A percentile compares a stretch with the other conserved stretches of the same genome.
Conservation (phyloP, 257 asterid species). For the Capsicum pubescens region DNA sequence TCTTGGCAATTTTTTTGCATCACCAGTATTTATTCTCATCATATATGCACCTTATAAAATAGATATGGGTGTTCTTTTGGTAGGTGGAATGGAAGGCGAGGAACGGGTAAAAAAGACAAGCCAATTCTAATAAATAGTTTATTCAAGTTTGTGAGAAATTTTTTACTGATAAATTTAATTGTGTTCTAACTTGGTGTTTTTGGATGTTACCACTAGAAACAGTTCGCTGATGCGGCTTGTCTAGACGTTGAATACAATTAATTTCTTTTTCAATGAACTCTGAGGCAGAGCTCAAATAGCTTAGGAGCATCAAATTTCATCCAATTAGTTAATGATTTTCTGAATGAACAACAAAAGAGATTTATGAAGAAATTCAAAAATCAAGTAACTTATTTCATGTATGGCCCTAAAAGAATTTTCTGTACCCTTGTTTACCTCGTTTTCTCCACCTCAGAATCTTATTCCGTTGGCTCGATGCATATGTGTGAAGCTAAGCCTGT, state of each 20-base stretch:
- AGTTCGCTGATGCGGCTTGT: not conserved
- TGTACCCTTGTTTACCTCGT: not conserved
- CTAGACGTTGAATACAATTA: not conserved
- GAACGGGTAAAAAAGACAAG: not conserved
- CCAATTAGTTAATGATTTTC: not conserved
- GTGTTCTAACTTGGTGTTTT: not conserved
- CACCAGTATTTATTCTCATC: not conserved
- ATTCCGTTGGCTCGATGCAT: not conserved
- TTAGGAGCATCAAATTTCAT: not conserved
- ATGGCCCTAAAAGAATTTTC: not conserved
- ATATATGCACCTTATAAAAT: not conserved
- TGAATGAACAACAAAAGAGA: not conserved
- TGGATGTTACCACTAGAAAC: not conserved
- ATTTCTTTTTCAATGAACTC: not conserved
- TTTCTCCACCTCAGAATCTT: conserved; percentile 19
- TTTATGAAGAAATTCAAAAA: conserved; percentile 12
- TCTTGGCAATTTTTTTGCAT: not conserved
- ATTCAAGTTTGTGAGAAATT: not conserved
- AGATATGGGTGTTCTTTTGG: not conserved
- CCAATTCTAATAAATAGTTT: not conserved
- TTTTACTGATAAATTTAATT: not conserved
- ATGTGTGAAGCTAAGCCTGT: conserved; percentile 6
- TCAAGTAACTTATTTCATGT: not conserved
- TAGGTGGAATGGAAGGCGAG: not conserved
- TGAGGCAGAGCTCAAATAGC: not conserved